phyloP scores from a whole-genome alignment of 176 grass and related monocot species.

The Saccharum officinarum region DNA sequence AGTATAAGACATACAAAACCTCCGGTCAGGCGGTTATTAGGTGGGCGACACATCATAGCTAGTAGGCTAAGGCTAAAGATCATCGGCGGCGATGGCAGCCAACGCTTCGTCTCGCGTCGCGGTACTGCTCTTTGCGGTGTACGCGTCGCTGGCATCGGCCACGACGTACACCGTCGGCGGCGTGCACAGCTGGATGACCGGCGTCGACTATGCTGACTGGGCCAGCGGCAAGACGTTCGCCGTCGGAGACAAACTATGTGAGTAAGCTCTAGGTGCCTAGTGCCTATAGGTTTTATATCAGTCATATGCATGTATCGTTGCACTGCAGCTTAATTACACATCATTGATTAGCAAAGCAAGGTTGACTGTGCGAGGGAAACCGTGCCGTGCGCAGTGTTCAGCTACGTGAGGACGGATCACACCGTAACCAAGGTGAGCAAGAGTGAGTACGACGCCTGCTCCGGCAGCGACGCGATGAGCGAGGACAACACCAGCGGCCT shows the following conservation, averaged over 20 bases:
- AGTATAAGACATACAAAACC: neutral
- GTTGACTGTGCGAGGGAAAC: neutral
- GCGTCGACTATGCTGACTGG: conserved; percentile 61
- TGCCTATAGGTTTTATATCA: neutral
- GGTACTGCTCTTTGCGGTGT: conserved; percentile 22
- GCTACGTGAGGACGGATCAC: conserved; percentile 43
- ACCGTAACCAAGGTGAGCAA: conserved; percentile 66
- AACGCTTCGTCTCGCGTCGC: neutral
- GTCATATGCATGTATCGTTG: neutral
- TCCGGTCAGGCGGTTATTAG: neutral
- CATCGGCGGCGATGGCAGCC: conserved; percentile 20
- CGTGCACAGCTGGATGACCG: conserved; percentile 45
- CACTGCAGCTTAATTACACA: neutral
- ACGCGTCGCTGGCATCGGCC: conserved; percentile 32
- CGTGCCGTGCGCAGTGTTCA: conserved; percentile 59
- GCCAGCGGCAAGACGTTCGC: conserved; percentile 43
- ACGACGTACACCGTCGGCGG: conserved; percentile 64
- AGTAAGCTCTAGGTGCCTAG: neutral
- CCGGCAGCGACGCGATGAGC: conserved; percentile 38
- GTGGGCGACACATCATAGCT: neutral
- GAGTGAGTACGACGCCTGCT: conserved; percentile 60
- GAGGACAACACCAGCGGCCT: conserved; percentile 37
- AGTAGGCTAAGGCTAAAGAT: neutral
- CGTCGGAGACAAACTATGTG: conserved; percentile 57
- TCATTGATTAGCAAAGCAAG: neutral